Evolutionary conservation across 2,329 filamentous ascomycete genomes (phyloP), one percentile per base, ranked within the genome.

Genomic region (Grosmannia serpens): DNA sequence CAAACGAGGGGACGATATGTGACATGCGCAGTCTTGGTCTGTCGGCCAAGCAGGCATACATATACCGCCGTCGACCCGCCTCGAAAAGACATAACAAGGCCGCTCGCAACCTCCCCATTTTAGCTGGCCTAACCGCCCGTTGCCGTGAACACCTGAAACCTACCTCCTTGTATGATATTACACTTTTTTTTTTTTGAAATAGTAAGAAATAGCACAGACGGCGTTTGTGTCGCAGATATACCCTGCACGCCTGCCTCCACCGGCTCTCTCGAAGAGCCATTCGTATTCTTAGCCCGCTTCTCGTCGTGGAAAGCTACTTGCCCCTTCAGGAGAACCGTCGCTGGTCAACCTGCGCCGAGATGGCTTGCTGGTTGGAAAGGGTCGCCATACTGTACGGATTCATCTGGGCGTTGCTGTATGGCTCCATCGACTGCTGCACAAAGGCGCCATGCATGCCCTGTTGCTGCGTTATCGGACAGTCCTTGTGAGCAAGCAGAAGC

Each of bases 381-480:
- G 76, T 73, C 4, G 74, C 76, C 79, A 84, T 82, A 50, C 77
- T 78, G 63, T 84, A 84, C 0, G 80, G 79, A 62, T 83, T 82
- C 69, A 83, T 80, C 64, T 81, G 79, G 0, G 75, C 70, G 59
- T 79, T 78, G 62, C 74, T 81, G 0, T 78, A 74, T 60, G 83
- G 79, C 65, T 81, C 78, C 17, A 76, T 58, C 2, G 60, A 72
- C 63, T 79, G 79, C 52, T 80, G 77, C 74, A 84, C 78, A 62
- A 76, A 83, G 1, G 74, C 75, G 4, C 75, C 73, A 56, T 82
- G 79, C 2, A 94, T 75, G 4, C 88, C 87, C 71, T 96, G 91
- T 52, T 89, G 86, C 69, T 95, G 89, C 3, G 91, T 91, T 9
- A 97, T 88, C 0, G 92, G 90, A 65, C 94, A 97, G 70, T 97